phyloP scores from a whole-genome alignment of 192 early-diverging fungal genomes.

The Dispira parvispora region DNA sequence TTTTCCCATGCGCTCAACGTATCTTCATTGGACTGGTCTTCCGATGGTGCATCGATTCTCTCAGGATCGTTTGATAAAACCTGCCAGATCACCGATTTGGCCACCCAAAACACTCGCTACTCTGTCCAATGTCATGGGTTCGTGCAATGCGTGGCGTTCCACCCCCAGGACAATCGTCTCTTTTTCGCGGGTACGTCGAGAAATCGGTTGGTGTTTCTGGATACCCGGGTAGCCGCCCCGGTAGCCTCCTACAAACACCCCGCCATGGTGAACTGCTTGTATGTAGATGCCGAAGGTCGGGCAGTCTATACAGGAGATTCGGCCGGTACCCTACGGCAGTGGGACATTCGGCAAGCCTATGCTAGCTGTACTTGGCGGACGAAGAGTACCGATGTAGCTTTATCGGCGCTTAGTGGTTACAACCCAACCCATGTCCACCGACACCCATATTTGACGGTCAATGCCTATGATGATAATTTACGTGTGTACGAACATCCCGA shows the following conservation, averaged over 20 bases:
- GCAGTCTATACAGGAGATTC: constrained; percentile 5
- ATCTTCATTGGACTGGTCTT: constrained; percentile 61
- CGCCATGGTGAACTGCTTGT: constrained; percentile 1
- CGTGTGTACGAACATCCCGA: not conserved
- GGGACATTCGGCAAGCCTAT: not conserved
- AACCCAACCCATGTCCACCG: not conserved
- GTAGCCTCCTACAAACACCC: not conserved
- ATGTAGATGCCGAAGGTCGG: not conserved
- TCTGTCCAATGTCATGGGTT: constrained; percentile 61
- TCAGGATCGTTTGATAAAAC: constrained; percentile 69
- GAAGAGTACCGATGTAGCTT: not conserved
- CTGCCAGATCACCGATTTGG: constrained; percentile 65
- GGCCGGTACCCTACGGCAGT: not conserved
- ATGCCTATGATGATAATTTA: constrained; percentile 3
- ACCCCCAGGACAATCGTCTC: constrained; percentile 51
- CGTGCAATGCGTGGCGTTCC: constrained; percentile 69
- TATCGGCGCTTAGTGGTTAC: not conserved
- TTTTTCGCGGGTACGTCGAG: constrained; percentile 68
- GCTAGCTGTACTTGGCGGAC: not conserved
- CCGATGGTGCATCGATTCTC: constrained; percentile 43
- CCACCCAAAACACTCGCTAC: constrained; percentile 38
- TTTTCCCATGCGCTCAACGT: constrained; percentile 48
- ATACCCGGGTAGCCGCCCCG: constrained; percentile 21
- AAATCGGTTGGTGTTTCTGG: constrained; percentile 48
- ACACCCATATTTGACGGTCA: not conserved